Evolutionary conservation across 2,329 filamentous ascomycete species (phyloP), one percentile per base, ranked within the genome.

Genomic region (Trichophaea hybrida): DNA sequence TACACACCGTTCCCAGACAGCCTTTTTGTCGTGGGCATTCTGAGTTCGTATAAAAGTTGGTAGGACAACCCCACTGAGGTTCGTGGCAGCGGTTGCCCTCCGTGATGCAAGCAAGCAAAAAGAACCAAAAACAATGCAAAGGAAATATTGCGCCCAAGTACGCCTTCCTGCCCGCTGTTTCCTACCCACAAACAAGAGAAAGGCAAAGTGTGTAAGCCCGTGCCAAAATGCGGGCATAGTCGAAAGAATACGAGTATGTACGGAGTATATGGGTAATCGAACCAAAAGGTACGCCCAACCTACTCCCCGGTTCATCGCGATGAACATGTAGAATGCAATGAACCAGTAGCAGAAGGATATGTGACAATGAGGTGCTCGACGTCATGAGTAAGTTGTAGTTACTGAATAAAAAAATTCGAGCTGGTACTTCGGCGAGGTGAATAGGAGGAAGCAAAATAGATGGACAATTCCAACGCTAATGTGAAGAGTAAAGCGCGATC

Each of bases 341-440:
- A 15, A 17, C 10, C 13, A 8, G 24, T 8, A 24, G 13, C 10
- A 8, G 8, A 13, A 49, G 24, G 44, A 49, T 17, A 15, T 43
- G 38, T 43, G 38, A 43, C 38, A 43, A 43, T 43, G 38, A 10
- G 10, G 38, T 15, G 10, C n/a, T 10, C n/a, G 59, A 55, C 58
- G 43, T 54, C 59, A 52, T 59, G 55, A 55, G 31, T 43, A 57
- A 59, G 52, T 34, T 54, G 52, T 32, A 37, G 55, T 61, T 55
- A 48, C 58, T 57, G 44, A 54, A 59, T 46, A 63, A 60, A 54
- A 46, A 56, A 49, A 50, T 52, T 61, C 55, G 55, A 44, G 37
- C 46, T 53, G 51, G 55, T 50, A 6, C 32, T 52, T n/a, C 44
- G 46, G 53, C 34, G 13, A 38, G 34, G 35, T 33, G 34, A 59